A percentile compares a stretch with the other conserved stretches of the same genome.
Conservation (phyloP, 148 eudicot species). For the Amaranthus cruentus region DNA sequence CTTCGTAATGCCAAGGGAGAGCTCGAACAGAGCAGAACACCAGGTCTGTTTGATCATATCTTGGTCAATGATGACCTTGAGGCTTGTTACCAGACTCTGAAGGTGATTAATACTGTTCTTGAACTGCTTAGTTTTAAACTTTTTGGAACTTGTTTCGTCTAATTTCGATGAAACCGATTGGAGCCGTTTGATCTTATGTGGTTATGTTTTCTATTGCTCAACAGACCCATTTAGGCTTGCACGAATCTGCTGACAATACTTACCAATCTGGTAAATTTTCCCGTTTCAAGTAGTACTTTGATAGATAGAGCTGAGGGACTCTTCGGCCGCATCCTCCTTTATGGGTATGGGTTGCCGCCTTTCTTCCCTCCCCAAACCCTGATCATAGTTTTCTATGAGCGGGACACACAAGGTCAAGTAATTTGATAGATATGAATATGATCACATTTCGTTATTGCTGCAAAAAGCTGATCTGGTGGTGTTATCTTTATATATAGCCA, state of each 20-base stretch:
- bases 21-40: constrained; percentile 65
- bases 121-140: no score
- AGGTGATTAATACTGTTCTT: constrained; percentile 40
- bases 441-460: not conserved
- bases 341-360: no score
- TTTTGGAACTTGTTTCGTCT: no score
- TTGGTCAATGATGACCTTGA: constrained; percentile 79
- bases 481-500: constrained; percentile 24
- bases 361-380: no score
- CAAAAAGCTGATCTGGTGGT: constrained; percentile 9
- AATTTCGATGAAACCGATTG: no score
- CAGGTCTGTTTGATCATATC: constrained; percentile 78
- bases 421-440: not conserved
- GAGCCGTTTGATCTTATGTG: not conserved
- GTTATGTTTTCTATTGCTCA: constrained; percentile 13
- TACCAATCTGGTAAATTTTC: constrained; percentile 37
- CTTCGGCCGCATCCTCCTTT: no score
- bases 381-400: no score
- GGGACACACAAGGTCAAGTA: no score
- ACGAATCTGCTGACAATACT: constrained; percentile 25
- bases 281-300: not conserved
- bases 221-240: constrained; percentile 64
- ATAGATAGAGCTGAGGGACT: no score
- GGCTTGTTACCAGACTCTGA: constrained; percentile 60
- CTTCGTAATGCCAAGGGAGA: constrained; percentile 77